Conservation (phyloP, 495 filamentous ascomycete species). For the Elaphomyces granulatus region DNA sequence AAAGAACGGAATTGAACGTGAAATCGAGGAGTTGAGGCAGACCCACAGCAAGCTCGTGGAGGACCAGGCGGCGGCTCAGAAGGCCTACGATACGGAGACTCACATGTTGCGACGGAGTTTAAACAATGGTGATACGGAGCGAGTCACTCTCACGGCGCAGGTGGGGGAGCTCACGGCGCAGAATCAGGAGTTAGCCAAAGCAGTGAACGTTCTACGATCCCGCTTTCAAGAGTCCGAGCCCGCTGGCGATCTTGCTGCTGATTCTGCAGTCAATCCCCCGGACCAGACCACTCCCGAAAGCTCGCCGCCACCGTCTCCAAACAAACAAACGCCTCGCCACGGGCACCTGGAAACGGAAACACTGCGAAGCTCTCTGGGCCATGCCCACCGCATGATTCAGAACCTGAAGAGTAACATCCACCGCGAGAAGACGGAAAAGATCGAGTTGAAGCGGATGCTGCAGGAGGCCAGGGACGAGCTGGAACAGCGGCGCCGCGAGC, state of each 20-base stretch:
- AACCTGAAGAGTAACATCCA: constrained; percentile 87
- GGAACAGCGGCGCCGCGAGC: constrained; percentile 56
- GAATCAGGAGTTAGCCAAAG: constrained; percentile 78
- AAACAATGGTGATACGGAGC: constrained; percentile 59
- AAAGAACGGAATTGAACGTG: constrained; percentile 60
- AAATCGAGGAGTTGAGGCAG: constrained; percentile 78
- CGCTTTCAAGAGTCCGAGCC: constrained; percentile 49
- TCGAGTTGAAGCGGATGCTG: constrained; percentile 87
- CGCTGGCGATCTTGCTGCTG: constrained; percentile 39
- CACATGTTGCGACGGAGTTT: constrained; percentile 62
- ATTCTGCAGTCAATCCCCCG: constrained; percentile 47
- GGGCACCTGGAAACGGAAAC: constrained; percentile 86
- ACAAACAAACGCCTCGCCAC: constrained; percentile 82
- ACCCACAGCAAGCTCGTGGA: constrained; percentile 62
- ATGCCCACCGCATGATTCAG: constrained; percentile 93
- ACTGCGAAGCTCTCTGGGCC: constrained; percentile 78
- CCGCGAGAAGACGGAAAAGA: constrained; percentile 94
- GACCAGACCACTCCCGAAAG: constrained; percentile 71
- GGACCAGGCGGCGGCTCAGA: constrained; percentile 57
- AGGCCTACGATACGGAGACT: constrained; percentile 78
- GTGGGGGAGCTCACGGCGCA: constrained; percentile 73
- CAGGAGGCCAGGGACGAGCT: constrained; percentile 92
- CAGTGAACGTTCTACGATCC: constrained; percentile 54
- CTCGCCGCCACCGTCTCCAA: constrained; percentile 78
- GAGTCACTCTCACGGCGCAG: constrained; percentile 56